Conservation (phyloP, 1,284 basidiomycete species). For the Trichosporon ovoides region DNA sequence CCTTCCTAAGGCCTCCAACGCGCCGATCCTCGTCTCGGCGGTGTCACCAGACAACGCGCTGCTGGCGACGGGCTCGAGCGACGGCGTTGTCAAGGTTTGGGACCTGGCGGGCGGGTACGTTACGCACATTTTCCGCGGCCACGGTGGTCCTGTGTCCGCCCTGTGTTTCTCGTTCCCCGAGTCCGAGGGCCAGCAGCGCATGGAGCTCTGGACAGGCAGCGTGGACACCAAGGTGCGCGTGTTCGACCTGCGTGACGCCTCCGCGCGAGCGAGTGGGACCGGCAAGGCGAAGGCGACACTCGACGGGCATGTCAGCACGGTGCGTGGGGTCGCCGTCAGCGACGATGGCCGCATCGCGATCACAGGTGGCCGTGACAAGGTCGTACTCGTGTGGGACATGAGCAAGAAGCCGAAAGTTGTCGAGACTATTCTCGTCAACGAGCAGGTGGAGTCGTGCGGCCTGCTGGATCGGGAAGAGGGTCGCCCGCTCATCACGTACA, state of each 20-base stretch:
- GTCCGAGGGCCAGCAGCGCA: constrained; percentile 47
- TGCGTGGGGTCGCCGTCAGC: constrained; percentile 78
- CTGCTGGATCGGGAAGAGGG: constrained; percentile 50
- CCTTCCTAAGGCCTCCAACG: constrained; percentile 77
- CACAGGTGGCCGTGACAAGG: constrained; percentile 83
- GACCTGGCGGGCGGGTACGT: constrained; percentile 79
- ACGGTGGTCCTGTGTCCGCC: constrained; percentile 91
- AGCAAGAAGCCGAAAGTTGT: constrained; percentile 53
- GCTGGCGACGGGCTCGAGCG: constrained; percentile 89
- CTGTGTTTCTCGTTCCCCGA: constrained; percentile 71
- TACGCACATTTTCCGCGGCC: constrained; percentile 93
- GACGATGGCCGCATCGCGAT: constrained; percentile 77
- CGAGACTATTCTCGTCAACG: constrained; percentile 80
- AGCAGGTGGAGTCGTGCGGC: constrained; percentile 81
- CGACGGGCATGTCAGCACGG: constrained; percentile 87
- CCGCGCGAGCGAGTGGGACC: constrained; percentile 52
- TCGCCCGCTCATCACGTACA: constrained; percentile 62
- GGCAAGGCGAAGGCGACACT: constrained; percentile 67
- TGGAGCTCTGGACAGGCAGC: constrained; percentile 82
- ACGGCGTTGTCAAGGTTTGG: constrained; percentile 97
- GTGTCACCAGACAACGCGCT: constrained; percentile 83
- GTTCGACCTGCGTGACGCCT: constrained; percentile 69
- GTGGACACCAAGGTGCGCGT: constrained; percentile 84
- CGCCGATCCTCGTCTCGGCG: constrained; percentile 83
- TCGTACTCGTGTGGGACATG: constrained; percentile 84